These are phyloP conservation scores for Aspergillus ochraceoroseus DNA, from an alignment of 2,329 filamentous ascomycete genomes.

Conservation along the genomic window DNA sequence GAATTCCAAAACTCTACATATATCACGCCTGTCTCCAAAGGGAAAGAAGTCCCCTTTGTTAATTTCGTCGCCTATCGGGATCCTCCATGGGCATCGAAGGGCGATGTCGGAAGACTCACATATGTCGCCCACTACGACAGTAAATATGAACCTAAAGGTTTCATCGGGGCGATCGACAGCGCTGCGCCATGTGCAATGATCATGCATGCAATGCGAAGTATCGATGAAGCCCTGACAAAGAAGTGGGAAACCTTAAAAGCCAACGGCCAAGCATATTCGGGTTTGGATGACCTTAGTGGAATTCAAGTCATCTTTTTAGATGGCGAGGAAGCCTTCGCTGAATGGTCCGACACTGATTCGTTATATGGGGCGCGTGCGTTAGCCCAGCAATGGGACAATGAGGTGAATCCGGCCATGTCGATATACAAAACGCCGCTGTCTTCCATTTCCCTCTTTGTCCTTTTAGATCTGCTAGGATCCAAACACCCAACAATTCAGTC, in stretches of 20 bases:
- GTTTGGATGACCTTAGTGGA: constrained; percentile 69
- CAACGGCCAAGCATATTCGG: constrained; percentile 47
- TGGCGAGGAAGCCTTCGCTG: constrained; percentile 84
- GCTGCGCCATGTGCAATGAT: constrained; percentile 93
- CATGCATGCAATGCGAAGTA: constrained; percentile 73
- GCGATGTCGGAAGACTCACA: constrained; percentile 74
- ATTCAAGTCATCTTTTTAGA: constrained; percentile 88
- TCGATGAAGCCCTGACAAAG: constrained; percentile 71
- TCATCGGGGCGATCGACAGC: constrained; percentile 90
- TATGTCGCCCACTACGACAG: constrained; percentile 94
- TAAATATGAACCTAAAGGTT: constrained; percentile 72
- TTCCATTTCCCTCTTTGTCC: constrained; percentile 79
- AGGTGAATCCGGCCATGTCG: constrained; percentile 65
- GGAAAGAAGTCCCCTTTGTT: constrained; percentile 69
- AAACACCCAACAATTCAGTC: constrained; percentile 67
- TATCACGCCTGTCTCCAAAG: constrained; percentile 69
- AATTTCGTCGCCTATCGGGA: constrained; percentile 85
- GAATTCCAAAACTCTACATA: constrained; percentile 86
- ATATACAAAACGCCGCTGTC: constrained; percentile 68
- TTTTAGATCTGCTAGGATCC: constrained; percentile 82
- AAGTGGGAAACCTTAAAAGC: constrained; percentile 74
- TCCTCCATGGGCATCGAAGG: constrained; percentile 70
- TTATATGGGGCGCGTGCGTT: constrained; percentile 82
- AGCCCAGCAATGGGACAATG: constrained; percentile 73
- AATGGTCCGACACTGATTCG: constrained; percentile 76